Percentiles rank a stretch among this genome's conserved stretches.
These are phyloP conservation scores for Pleurostoma richardsiae DNA, from an alignment of 2,329 filamentous ascomycete genomes.

Conservation along the genomic window DNA sequence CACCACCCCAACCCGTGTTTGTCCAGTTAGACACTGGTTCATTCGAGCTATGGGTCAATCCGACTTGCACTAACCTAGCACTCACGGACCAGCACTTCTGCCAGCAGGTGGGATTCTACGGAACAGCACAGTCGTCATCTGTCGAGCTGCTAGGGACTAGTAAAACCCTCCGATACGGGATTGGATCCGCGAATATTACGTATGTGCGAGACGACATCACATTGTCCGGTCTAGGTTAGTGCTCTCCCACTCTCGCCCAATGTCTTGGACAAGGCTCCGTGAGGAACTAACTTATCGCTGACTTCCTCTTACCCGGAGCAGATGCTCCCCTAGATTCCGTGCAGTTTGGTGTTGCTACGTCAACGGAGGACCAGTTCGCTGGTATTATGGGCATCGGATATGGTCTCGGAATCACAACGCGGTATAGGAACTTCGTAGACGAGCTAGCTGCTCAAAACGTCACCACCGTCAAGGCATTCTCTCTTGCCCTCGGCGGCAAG, in stretches of 20 bases:
- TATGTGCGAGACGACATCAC: slow-evolving; percentile 42
- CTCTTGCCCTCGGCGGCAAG: slow-evolving; percentile 59
- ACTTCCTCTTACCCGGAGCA: slow-evolving; percentile 27
- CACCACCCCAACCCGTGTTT: slow-evolving; percentile 45
- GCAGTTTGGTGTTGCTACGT: slow-evolving; percentile 61
- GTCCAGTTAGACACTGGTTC: slow-evolving; percentile 56
- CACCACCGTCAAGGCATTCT: slow-evolving; percentile 59
- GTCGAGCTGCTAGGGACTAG: slow-evolving; percentile 21
- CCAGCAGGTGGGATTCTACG: slow-evolving; percentile 37
- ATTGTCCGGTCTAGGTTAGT: too few species aligned
- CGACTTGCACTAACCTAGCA: slow-evolving; percentile 44
- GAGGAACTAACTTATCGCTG: too few species aligned
- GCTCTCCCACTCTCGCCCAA: too few species aligned
- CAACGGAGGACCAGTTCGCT: slow-evolving; percentile 39
- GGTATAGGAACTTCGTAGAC: slow-evolving; percentile 48
- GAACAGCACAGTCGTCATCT: slow-evolving; percentile 34
- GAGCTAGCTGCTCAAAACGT: slow-evolving; percentile 42
- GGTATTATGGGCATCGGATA: slow-evolving; percentile 75
- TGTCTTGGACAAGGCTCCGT: too few species aligned
- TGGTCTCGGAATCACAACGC: slow-evolving; percentile 38
- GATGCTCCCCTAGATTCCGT: slow-evolving; percentile 40
- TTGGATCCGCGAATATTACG: slow-evolving; percentile 44
- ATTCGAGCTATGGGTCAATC: slow-evolving; percentile 60
- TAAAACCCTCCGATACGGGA: slow-evolving; percentile 43
- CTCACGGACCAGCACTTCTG: slow-evolving; percentile 38